A percentile compares a stretch with the other conserved stretches of the same genome.
These are phyloP conservation scores for Leccinum boreale DNA, from an alignment of 768 basidiomycete species.

Conservation along the genomic window DNA sequence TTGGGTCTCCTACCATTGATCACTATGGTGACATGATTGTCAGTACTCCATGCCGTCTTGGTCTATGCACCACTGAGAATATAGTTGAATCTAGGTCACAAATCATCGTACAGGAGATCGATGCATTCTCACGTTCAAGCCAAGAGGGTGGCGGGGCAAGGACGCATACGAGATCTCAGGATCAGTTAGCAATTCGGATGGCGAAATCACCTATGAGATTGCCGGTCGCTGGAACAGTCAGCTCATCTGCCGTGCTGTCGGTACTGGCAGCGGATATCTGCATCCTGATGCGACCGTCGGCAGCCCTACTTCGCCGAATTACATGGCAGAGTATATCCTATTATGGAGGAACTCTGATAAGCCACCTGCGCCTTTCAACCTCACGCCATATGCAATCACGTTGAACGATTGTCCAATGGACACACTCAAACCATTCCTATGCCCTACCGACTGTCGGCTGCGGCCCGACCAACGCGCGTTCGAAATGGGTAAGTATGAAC, in stretches of 20 bases:
- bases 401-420: slow-evolving; percentile 82
- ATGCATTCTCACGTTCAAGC: slow-evolving; percentile 92
- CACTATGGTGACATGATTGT: slow-evolving; percentile 95
- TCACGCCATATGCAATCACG: slow-evolving; percentile 92
- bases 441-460: slow-evolving; percentile 89
- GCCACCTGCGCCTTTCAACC: slow-evolving; percentile 81
- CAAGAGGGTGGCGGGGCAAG: slow-evolving; percentile 89
- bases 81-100: slow-evolving; percentile 44
- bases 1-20: slow-evolving; percentile 84
- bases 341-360: slow-evolving; percentile 94
- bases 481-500: slow-evolving; percentile 82
- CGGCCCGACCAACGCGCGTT: slow-evolving; percentile 95
- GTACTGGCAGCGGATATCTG: slow-evolving; percentile 55
- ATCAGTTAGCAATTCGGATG: slow-evolving; percentile 63
- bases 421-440: slow-evolving; percentile 65
- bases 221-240: slow-evolving; percentile 96
- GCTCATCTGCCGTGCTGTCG: slow-evolving; percentile 77
- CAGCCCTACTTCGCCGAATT: slow-evolving; percentile 40
- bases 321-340: slow-evolving; percentile 70
- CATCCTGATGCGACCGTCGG: slow-evolving; percentile 69
- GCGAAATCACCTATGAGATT: slow-evolving; percentile 76
- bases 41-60: slow-evolving; percentile 32
- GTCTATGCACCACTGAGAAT: not conserved
- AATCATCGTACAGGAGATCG: slow-evolving; percentile 90
- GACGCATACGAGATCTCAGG: slow-evolving; percentile 94